phyloP scores from a whole-genome alignment of 495 filamentous ascomycete genomes.

The Aspergillus kassunensis region DNA sequence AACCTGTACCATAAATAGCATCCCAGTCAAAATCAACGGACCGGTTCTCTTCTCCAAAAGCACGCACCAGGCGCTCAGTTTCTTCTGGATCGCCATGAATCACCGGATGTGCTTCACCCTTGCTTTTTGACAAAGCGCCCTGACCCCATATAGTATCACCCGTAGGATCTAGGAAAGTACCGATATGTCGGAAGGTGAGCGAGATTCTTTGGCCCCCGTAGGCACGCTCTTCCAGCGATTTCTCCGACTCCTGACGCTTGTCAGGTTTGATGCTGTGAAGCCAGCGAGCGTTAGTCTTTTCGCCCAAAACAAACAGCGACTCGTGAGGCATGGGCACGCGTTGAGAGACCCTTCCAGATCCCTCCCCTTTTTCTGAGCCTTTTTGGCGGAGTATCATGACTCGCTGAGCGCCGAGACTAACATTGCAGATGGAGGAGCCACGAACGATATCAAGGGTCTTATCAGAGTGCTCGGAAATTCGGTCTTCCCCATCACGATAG shows the following conservation, averaged over 20 bases:
- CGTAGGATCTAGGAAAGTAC: constrained; percentile 67
- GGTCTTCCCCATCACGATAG: constrained; percentile 86
- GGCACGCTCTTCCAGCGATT: constrained; percentile 65
- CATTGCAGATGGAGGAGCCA: constrained; percentile 80
- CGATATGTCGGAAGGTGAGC: constrained; percentile 88
- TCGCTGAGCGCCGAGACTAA: constrained; percentile 86
- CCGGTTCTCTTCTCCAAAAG: constrained; percentile 85
- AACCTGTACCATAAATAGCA: constrained; percentile 71
- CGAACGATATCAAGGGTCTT: constrained; percentile 91
- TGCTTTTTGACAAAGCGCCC: constrained; percentile 69
- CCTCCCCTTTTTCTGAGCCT: constrained; percentile 38
- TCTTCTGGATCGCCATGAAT: constrained; percentile 64
- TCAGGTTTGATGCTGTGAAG: constrained; percentile 86
- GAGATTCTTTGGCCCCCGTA: constrained; percentile 77
- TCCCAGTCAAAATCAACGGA: constrained; percentile 74
- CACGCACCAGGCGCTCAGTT: constrained; percentile 65
- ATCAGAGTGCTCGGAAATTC: constrained; percentile 95
- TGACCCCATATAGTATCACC: constrained; percentile 81
- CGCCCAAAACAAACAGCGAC: constrained; percentile 78
- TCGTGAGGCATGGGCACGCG: constrained; percentile 80
- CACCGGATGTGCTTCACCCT: constrained; percentile 53
- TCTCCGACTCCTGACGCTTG: constrained; percentile 63
- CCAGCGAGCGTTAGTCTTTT: constrained; percentile 79
- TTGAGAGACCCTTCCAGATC: constrained; percentile 48
- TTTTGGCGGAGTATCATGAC: constrained; percentile 91